Conservation (phyloP, 768 basidiomycete species). For the Trametes gibbosa region DNA sequence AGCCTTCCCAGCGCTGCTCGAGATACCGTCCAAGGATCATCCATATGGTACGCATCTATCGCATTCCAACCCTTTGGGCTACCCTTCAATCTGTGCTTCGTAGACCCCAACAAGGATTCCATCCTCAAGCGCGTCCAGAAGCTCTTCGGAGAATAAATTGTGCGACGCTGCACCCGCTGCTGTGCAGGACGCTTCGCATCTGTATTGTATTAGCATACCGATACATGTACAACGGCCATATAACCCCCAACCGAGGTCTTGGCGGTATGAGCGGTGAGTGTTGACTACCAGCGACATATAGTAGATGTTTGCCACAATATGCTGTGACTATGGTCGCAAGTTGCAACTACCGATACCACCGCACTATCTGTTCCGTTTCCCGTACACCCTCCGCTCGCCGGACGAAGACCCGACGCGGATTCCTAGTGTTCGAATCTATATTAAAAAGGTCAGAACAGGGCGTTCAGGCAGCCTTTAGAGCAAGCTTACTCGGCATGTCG, state of each 20-base stretch:
- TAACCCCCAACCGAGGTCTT: conserved; percentile 1
- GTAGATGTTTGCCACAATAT: background rate
- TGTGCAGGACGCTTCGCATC: conserved; percentile 9
- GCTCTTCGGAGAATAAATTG: conserved; percentile 84
- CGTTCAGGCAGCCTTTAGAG: conserved; percentile 26
- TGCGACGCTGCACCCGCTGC: too few relatives aligned
- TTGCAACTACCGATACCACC: conserved; percentile 49
- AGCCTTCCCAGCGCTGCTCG: conserved; percentile 93
- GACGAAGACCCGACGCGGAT: conserved; percentile 66
- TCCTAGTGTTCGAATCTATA: conserved; percentile 59
- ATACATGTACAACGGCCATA: conserved; percentile 17
- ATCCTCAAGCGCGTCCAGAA: conserved; percentile 96
- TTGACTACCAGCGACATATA: background rate
- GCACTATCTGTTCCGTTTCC: conserved; percentile 70
- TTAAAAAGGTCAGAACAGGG: conserved; percentile 24
- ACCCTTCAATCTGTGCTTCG: conserved; percentile 11
- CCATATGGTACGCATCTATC: conserved; percentile 66
- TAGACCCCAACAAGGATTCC: conserved; percentile 95
- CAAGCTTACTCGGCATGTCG: conserved; percentile 70
- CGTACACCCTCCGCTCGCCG: conserved; percentile 63
- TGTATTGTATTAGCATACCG: conserved; percentile 12
- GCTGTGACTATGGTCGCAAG: background rate
- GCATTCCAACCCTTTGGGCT: background rate
- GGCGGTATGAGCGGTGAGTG: conserved; percentile 10
- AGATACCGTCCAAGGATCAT: conserved; percentile 98